Percentiles rank a stretch among this genome's conserved stretches.
Conservation (phyloP, 345 rosid species). For the Eucalyptus pauciflora region DNA sequence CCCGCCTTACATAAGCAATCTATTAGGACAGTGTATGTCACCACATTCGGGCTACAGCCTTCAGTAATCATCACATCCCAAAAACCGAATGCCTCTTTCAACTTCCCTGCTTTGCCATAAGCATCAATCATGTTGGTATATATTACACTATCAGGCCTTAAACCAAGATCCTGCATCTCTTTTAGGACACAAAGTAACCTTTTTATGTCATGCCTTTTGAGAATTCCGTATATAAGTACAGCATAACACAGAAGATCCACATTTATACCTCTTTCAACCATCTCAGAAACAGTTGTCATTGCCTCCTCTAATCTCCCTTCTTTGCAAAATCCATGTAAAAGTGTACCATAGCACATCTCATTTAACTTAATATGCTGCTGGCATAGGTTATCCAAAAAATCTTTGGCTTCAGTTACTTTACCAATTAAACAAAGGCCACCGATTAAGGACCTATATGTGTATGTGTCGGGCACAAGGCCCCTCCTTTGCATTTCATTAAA, state of each 20-base stretch:
- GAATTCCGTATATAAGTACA: slow-evolving; percentile 72
- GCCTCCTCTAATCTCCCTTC: slow-evolving; percentile 80
- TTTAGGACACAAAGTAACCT: slow-evolving; percentile 38
- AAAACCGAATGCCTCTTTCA: slow-evolving; percentile 51
- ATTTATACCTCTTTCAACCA: slow-evolving; percentile 64
- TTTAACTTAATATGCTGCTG: slow-evolving; percentile 40
- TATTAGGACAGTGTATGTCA: slow-evolving; percentile 80
- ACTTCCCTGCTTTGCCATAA: slow-evolving; percentile 57
- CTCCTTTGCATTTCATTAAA: slow-evolving; percentile 51
- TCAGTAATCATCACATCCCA: slow-evolving; percentile 76
- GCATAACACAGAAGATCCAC: slow-evolving; percentile 81
- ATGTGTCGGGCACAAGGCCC: slow-evolving; percentile 76
- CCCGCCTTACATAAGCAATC: slow-evolving; percentile 81
- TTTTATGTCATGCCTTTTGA: slow-evolving; percentile 36
- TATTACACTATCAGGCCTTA: slow-evolving; percentile 65
- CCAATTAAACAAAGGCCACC: slow-evolving; percentile 64
- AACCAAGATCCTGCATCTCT: slow-evolving; percentile 52
- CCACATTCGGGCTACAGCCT: slow-evolving; percentile 59
- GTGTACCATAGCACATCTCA: slow-evolving; percentile 76
- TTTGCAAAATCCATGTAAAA: slow-evolving; percentile 69
- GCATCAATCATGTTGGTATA: slow-evolving; percentile 88
- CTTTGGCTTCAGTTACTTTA: slow-evolving; percentile 62
- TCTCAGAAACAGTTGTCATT: slow-evolving; percentile 40
- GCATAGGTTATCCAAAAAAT: slow-evolving; percentile 56
- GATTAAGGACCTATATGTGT: slow-evolving; percentile 71